These are phyloP conservation scores for Leccinum uliginosum DNA, from an alignment of 768 basidiomycete genomes.

Conservation along the genomic window DNA sequence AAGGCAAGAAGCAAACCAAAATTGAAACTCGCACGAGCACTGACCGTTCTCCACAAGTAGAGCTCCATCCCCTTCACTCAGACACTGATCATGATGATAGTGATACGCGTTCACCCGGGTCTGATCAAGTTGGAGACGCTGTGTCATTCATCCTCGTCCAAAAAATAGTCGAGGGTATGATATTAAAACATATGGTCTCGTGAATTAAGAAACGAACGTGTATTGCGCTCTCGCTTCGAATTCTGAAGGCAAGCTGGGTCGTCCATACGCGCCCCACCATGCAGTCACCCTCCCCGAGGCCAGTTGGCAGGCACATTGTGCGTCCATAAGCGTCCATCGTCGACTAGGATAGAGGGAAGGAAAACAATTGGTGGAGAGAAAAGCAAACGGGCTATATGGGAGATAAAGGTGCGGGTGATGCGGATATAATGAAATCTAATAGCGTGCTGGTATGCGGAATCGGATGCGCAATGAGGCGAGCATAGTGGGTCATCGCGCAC, in stretches of 20 bases:
- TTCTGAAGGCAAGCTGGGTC: not conserved
- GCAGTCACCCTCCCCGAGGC: conserved; percentile 6
- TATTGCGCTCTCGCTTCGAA: conserved; percentile 9
- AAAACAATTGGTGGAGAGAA: not conserved
- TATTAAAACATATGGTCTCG: conserved; percentile 12
- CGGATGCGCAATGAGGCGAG: conserved; percentile 3
- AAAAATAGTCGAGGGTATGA: not conserved
- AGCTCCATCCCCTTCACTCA: too few relatives aligned
- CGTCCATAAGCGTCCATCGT: conserved; percentile 24
- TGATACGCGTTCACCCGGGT: not conserved
- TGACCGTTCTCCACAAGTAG: too few relatives aligned
- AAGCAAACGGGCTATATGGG: conserved; percentile 1
- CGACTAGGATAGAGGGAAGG: conserved; percentile 9
- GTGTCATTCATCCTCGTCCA: not conserved
- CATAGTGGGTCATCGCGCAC: conserved; percentile 1
- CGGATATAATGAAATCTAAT: conserved; percentile 14
- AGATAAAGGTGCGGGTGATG: conserved; percentile 6
- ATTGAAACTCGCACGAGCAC: too few relatives aligned
- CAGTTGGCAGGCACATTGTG: conserved; percentile 15
- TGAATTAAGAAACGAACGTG: conserved; percentile 17
- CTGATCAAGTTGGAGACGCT: not conserved
- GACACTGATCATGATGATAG: too few relatives aligned
- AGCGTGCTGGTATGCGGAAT: conserved; percentile 20
- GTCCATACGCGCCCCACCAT: not conserved
- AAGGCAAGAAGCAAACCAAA: too few relatives aligned